Conservation (phyloP, 768 basidiomycete genomes). For the Russula earlei region DNA sequence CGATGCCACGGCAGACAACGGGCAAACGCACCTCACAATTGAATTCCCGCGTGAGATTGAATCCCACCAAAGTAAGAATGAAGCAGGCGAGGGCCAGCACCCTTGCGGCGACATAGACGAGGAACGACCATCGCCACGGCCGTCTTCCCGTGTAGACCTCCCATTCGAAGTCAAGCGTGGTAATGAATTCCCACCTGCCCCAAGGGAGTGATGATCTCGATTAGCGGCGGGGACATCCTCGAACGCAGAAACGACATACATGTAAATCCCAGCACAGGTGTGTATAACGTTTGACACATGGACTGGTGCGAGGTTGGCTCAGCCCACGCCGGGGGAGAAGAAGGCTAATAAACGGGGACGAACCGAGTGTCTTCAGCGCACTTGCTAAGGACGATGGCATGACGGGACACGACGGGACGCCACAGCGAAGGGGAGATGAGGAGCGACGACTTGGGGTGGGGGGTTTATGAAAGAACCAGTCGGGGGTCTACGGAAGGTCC, state of each 20-base stretch:
- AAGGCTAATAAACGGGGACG: neutral
- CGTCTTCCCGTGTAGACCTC: constrained; percentile 17
- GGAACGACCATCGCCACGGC: constrained; percentile 17
- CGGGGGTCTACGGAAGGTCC: too few species aligned
- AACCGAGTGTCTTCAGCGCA: neutral
- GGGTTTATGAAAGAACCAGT: neutral
- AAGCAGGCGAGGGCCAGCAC: constrained; percentile 2
- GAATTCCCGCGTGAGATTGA: constrained; percentile 9
- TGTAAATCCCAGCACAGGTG: constrained; percentile 9
- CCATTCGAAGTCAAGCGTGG: constrained; percentile 12
- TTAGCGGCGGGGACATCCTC: neutral
- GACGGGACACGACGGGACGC: neutral
- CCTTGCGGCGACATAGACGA: constrained; percentile 8
- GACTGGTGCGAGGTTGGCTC: neutral
- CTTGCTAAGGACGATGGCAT: neutral
- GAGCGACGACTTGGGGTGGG: neutral
- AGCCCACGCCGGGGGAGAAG: neutral
- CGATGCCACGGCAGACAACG: neutral
- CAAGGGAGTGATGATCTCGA: too few species aligned
- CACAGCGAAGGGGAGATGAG: neutral
- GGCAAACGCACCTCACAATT: constrained; percentile 2
- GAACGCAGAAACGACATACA: neutral
- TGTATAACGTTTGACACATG: constrained; percentile 6
- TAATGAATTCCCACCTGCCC: constrained; percentile 15
- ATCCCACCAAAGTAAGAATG: constrained; percentile 9